These are phyloP conservation scores for Umbelopsis ramanniana DNA, from an alignment of 192 early-diverging fungal genomes.

Conservation along the genomic window DNA sequence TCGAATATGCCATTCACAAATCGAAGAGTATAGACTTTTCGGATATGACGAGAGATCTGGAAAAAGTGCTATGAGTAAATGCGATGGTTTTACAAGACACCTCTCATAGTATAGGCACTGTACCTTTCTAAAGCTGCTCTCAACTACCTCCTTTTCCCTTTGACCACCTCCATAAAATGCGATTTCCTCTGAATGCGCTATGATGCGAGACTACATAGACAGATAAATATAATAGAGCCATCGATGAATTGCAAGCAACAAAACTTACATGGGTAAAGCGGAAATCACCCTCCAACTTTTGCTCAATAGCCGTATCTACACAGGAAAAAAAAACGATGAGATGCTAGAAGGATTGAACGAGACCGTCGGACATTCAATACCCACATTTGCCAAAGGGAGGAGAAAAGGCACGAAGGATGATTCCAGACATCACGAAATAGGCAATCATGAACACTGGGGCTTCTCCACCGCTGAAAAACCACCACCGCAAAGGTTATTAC, in stretches of 20 bases:
- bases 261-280: slow-evolving; percentile 70
- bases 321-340: neutral
- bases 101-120: neutral
- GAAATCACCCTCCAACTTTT: slow-evolving; percentile 81
- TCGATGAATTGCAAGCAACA: neutral
- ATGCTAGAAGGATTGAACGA: neutral
- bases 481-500: neutral
- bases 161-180: slow-evolving; percentile 75
- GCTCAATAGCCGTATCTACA: slow-evolving; percentile 73
- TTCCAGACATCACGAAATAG: slow-evolving; percentile 65
- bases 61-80: neutral
- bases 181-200: slow-evolving; percentile 84
- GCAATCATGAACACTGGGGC: slow-evolving; percentile 63
- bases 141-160: slow-evolving; percentile 69
- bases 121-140: slow-evolving; percentile 66
- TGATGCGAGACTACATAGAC: slow-evolving; percentile 64
- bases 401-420: slow-evolving; percentile 69
- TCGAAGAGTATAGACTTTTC: slow-evolving; percentile 61
- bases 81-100: neutral
- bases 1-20: slow-evolving; percentile 68
- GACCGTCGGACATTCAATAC: neutral
- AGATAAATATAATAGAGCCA: neutral
- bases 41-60: slow-evolving; percentile 55
- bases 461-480: slow-evolving; percentile 47
- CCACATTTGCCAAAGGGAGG: slow-evolving; percentile 82